These are phyloP conservation scores for Vaccinium myrtillus DNA, from an alignment of 148 eudicot species.

Conservation along the genomic window DNA sequence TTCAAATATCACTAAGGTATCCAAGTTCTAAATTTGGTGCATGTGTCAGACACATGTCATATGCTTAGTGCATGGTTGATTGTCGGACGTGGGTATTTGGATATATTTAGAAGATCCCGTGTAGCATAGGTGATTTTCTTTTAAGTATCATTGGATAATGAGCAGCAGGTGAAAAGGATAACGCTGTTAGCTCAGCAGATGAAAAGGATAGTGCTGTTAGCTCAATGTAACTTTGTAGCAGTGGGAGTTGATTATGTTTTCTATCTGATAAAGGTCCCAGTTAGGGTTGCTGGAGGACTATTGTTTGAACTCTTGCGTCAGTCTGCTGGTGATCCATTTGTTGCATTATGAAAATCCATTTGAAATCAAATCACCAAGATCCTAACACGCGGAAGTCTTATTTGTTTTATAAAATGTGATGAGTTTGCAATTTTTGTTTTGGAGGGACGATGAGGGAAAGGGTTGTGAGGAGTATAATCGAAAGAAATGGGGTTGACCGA, in stretches of 20 bases:
- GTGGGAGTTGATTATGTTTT: no score
- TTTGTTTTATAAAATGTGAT: no score
- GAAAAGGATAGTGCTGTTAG: no score
- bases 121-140: not conserved
- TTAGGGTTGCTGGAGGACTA: constrained; percentile 89
- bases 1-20: not conserved
- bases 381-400: no score
- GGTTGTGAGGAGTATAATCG: no score
- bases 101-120: not conserved
- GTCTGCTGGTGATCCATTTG: constrained; percentile 83
- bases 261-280: constrained; percentile 63
- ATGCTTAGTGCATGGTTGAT: not conserved
- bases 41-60: not conserved
- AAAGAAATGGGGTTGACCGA: no score
- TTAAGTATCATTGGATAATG: not conserved
- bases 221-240: no score
- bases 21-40: not conserved
- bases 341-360: not conserved
- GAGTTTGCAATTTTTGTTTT: no score
- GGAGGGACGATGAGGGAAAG: no score
- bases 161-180: not conserved
- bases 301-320: constrained; percentile 94
- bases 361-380: no score
- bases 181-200: no score
- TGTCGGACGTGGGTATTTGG: not conserved